Evolutionary conservation across 129 eudicot genomes (phyloP).

Genomic region (Dittrichia graveolens): DNA sequence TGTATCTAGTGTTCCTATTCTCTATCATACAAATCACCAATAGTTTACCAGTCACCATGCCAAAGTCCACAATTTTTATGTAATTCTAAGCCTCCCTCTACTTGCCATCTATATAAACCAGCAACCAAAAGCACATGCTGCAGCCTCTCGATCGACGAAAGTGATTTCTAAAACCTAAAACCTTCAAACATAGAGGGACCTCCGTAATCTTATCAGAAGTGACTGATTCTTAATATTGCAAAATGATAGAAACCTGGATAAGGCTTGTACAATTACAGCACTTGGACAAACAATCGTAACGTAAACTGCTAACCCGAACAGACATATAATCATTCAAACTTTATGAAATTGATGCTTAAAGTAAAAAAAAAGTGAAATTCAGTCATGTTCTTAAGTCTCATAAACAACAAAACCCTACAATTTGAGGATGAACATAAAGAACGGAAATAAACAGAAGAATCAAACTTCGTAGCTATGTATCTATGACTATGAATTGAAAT

Average conservation of each 20-base stretch:
- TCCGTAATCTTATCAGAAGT: not conserved
- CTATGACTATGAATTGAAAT: not conserved
- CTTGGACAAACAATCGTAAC: not conserved
- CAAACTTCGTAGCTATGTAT: not conserved
- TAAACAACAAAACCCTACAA: not conserved
- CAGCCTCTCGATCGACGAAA: not conserved
- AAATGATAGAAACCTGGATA: not conserved
- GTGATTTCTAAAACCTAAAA: not conserved
- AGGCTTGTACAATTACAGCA: not conserved
- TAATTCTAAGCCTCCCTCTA: not conserved
- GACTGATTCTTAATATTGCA: not conserved
- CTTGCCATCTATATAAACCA: conserved; percentile 1
- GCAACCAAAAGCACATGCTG: not conserved
- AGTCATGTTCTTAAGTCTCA: not conserved
- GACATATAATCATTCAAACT: not conserved
- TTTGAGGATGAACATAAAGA: not conserved
- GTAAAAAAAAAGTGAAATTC: not conserved
- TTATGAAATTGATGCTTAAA: not conserved
- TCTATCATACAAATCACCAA: not conserved
- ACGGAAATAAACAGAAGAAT: not conserved
- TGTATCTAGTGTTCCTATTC: not conserved
- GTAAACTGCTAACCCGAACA: not conserved
- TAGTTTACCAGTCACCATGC: not conserved
- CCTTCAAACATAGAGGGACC: not conserved
- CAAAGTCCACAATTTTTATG: not conserved